Conservation (phyloP, 176 grass and related monocot species). For the Carex parvula region DNA sequence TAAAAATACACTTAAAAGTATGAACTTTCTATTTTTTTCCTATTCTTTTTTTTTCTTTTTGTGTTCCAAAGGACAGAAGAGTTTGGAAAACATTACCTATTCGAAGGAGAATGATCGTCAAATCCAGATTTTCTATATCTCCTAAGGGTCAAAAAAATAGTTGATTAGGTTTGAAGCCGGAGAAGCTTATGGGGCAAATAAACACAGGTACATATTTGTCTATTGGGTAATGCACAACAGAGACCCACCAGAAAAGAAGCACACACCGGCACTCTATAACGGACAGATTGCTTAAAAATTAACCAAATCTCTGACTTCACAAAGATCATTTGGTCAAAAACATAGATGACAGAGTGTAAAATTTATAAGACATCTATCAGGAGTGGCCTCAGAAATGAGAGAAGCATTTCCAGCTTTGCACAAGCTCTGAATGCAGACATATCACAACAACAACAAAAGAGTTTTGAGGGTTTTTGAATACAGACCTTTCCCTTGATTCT, state of each 20-base stretch:
- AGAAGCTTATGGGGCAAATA: background rate
- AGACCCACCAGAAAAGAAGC: background rate
- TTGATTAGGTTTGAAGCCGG: background rate
- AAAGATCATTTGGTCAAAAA: background rate
- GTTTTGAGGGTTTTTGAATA: background rate
- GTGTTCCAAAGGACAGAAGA: constrained; percentile 25
- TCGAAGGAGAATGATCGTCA: constrained; percentile 31
- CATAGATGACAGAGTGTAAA: background rate
- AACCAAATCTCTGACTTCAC: background rate
- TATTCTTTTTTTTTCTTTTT: constrained; percentile 30
- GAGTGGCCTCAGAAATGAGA: background rate
- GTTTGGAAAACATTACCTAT: constrained; percentile 34
- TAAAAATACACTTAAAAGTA: background rate
- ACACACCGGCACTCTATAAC: background rate
- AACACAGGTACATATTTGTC: background rate
- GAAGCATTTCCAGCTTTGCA: background rate
- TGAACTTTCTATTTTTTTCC: constrained; percentile 43
- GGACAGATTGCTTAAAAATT: background rate
- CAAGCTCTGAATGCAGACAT: background rate
- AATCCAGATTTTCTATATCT: constrained; percentile 52
- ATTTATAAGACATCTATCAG: background rate
- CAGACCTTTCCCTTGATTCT: constrained; percentile 17
- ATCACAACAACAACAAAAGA: background rate
- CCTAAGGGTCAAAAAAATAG: background rate
- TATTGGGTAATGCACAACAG: background rate